These are phyloP conservation scores for Pelargonium cotyledonis DNA, from an alignment of 441 rosid genomes.

Conservation along the genomic window DNA sequence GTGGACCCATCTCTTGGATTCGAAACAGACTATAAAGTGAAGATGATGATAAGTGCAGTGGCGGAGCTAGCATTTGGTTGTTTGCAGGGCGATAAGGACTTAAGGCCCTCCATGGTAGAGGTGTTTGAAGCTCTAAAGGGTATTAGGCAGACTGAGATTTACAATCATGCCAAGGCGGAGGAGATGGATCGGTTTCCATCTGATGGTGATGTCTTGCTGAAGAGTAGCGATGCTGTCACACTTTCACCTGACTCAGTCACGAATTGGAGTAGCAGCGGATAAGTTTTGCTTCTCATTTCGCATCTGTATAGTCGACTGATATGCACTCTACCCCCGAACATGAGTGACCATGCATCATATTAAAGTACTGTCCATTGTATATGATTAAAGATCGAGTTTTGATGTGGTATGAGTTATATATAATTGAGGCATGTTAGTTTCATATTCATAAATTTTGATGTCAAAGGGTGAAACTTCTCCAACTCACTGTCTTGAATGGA, in stretches of 20 bases:
- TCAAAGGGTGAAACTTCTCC: too few relatives aligned
- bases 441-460: too few relatives aligned
- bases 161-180: not conserved
- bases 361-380: too few relatives aligned
- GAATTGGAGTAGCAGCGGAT: constrained; percentile 42
- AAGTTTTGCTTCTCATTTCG: not conserved
- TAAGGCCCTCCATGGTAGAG: constrained; percentile 66
- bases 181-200: constrained; percentile 18
- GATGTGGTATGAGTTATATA: too few relatives aligned
- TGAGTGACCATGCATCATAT: too few relatives aligned
- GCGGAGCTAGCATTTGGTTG: constrained; percentile 66
- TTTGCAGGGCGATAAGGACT: constrained; percentile 54
- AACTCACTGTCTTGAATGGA: too few relatives aligned
- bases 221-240: constrained; percentile 8
- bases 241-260: not conserved
- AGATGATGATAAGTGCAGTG: constrained; percentile 45
- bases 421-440: too few relatives aligned
- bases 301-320: too few relatives aligned
- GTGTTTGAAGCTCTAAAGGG: constrained; percentile 41
- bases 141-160: constrained; percentile 18
- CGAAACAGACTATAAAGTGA: constrained; percentile 30
- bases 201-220: constrained; percentile 32
- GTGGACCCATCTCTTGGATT: constrained; percentile 51
- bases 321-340: too few relatives aligned
- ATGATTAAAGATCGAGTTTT: too few relatives aligned